phyloP scores from a whole-genome alignment of 768 basidiomycete species.

The Russula ochroleuca region DNA sequence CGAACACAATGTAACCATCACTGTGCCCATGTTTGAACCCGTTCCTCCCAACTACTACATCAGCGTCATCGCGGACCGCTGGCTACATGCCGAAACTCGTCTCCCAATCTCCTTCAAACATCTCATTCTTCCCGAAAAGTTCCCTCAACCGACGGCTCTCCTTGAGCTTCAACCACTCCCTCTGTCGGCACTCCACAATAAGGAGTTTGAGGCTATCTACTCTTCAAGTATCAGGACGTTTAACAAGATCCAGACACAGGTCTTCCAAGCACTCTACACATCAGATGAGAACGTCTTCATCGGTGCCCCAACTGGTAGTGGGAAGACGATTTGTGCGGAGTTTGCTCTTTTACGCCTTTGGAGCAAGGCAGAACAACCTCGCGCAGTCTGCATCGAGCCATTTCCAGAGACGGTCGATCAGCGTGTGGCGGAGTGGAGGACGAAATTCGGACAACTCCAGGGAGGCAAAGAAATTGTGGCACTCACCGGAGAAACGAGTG shows the following conservation, averaged over 20 bases:
- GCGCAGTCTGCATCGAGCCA: constrained; percentile 94
- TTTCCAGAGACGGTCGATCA: constrained; percentile 97
- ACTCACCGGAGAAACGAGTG: constrained; percentile 90
- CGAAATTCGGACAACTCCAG: constrained; percentile 76
- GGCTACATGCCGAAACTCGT: constrained; percentile 93
- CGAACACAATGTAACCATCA: constrained; percentile 92
- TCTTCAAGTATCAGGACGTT: constrained; percentile 74
- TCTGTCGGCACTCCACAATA: constrained; percentile 87
- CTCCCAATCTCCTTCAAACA: constrained; percentile 97
- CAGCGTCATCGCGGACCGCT: constrained; percentile 89
- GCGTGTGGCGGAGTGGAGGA: constrained; percentile 82
- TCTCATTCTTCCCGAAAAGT: constrained; percentile 94
- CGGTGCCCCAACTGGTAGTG: constrained; percentile 93
- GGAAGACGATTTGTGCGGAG: constrained; percentile 97
- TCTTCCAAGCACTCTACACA: constrained; percentile 96
- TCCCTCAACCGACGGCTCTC: constrained; percentile 87
- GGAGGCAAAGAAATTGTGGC: constrained; percentile 93
- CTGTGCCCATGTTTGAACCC: constrained; percentile 95
- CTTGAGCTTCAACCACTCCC: constrained; percentile 91
- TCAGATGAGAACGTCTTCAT: constrained; percentile 96
- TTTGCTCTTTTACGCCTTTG: constrained; percentile 93
- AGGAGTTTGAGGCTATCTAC: constrained; percentile 87
- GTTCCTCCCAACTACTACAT: constrained; percentile 99
- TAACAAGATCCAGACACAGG: constrained; percentile 99
- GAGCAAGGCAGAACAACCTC: constrained; percentile 75